Evolutionary conservation across 1,284 basidiomycete species (phyloP), one percentile per base, ranked within the genome.

Genomic region (Apiotrichum laibachii): DNA sequence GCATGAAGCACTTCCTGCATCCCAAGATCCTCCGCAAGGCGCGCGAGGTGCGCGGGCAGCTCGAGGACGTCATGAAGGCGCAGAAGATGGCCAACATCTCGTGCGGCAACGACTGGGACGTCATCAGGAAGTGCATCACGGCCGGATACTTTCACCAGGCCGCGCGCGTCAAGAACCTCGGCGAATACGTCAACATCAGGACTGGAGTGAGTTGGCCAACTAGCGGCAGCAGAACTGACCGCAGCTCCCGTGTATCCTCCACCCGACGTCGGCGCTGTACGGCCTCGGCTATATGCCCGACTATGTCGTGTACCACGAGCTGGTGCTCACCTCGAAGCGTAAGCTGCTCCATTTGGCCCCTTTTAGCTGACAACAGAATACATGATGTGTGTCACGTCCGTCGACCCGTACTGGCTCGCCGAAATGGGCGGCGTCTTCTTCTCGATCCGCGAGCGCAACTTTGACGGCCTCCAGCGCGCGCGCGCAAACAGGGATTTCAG

Each of bases 91-190:
- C 88, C 42, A 78, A 94, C 19, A 84, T 91, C 63, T 90, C 92
- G 6, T 90, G 88, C 50, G 92, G 92, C 2, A 98, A 92, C 0
- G 94, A 99, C 76, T 99, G 94, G 81, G 96, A 99, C 72, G 79
- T 94, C 21, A 84, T 99, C 61, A 92, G 95, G 72, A 99, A 97
- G 84, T 93, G 93, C 22, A 98, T 99, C 69, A 88, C 92, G 48
- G 90, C 94, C 16, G 96, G 95, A 26, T 99, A 98, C 80, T 99
- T 99, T 84, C 96, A 99, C 77, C 96, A 99, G 79, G 94, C 96
- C 0, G 95, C 95, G 11, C 83, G 92, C 64, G 94, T 96, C 44
- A 99, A 98, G 80, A 95, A 95, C 73, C 96, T 99, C 62, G 96
- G 95, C 63, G 96, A 99, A 79, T 99, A 97, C 76, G 91, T 95